Evolutionary conservation across 2,329 filamentous ascomycete genomes (phyloP).

Genomic region (Exserohilum turcica): DNA sequence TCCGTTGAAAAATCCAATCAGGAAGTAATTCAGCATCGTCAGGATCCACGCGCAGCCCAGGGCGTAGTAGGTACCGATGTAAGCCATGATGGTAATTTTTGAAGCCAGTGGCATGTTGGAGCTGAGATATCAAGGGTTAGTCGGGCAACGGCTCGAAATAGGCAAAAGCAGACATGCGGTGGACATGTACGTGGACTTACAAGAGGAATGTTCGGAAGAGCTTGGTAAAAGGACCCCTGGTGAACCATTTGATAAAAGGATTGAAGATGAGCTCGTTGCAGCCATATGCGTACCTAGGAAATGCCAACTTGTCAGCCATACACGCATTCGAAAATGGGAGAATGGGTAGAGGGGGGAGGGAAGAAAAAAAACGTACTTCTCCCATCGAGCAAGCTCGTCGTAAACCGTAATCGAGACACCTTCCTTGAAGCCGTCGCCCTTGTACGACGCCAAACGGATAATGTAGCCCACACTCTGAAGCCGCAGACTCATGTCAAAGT

Average conservation of each 20-base stretch:
- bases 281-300: conserved; percentile 65
- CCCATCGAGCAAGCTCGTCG: conserved; percentile 73
- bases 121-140: neutral
- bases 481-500: conserved; percentile 76
- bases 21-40: conserved; percentile 71
- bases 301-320: no score
- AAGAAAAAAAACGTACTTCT: conserved; percentile 55
- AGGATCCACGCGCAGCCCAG: conserved; percentile 71
- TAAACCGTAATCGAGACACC: conserved; percentile 75
- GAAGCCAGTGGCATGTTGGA: conserved; percentile 67
- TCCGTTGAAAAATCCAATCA: conserved; percentile 73
- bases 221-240: conserved; percentile 66
- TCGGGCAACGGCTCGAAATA: neutral
- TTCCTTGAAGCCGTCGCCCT: conserved; percentile 72
- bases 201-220: conserved; percentile 66
- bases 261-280: conserved; percentile 74
- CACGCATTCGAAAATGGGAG: conserved; percentile 2
- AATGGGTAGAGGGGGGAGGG: no score
- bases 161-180: rapidly evolving
- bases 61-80: conserved; percentile 74
- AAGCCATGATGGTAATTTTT: conserved; percentile 73
- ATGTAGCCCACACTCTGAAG: conserved; percentile 71
- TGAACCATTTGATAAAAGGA: conserved; percentile 66
- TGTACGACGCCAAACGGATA: conserved; percentile 71
- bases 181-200: conserved; percentile 7